Base-by-base conservation (phyloP, 1,139 yeast genomes). In the Geotrichum bryndzae region DNA sequence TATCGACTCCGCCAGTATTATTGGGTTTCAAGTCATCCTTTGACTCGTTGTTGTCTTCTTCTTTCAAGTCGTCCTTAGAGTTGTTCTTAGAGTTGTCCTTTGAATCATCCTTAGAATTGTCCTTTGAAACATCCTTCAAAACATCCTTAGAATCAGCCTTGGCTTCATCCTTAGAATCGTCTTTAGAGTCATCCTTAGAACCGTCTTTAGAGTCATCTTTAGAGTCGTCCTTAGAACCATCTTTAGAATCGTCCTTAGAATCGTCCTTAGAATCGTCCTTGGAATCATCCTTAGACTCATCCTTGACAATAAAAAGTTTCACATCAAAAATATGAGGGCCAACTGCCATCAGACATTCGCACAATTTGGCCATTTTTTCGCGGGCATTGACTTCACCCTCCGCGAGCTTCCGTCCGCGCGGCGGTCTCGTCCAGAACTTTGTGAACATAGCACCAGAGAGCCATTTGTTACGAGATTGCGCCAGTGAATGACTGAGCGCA, bases 291-390 rank as follows among this genome's bases (percentile, higher is more conserved):
- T 73, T 73, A 74, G 72, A 72, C 75, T 73, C 96, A 68, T 90
- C 96, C 68, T 90, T 89, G 59, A 91, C 84, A 31, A 91, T 86
- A 73, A 89, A 94, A 54, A 94, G 74, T 65, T 96, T 79, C 6
- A 88, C 82, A 53, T 87, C 91, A 72, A 90, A 89, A 0, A 78
- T 75, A 74, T 94, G 99, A 0, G 97, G 97, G 0, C 97, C 98
- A 50, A 88, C 79, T 5, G 80, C 79, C 76, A 91, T 74, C 0
- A 79, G 76, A 62, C 92, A 85, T 68, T 92, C 97, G 68, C 95
- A 84, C 63, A 94, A 76, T 71, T 90, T 90, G 63, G 90, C 88
- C 97, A 92, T 91, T 60, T 86, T 86, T 67, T 94, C 98, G 67
- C 96, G 79, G 46, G 87, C 87, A 72, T 84, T 84, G 10, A 79